Base-by-base conservation (phyloP, 129 eudicot species). In the Arctium minus region DNA sequence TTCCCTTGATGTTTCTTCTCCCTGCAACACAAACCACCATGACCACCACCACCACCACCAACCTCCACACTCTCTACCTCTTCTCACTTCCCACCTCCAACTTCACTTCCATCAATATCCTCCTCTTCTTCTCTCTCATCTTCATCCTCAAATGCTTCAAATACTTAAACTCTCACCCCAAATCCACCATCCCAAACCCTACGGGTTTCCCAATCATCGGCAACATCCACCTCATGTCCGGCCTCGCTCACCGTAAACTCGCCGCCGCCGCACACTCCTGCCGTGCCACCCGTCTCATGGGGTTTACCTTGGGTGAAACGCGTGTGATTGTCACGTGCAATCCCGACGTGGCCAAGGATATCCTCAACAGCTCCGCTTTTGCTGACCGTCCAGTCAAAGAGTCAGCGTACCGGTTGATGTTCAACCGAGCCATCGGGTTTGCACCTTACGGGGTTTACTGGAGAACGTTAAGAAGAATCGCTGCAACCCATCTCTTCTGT, bases 401-500 rank as follows among this genome's bases (percentile, higher is more conserved):
- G 76, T 93, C 99, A 0, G 98, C 99, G 0, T 96, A 96, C 72
- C 42, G 86, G 9, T 78, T 96, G 32, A 93, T 96, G 98, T 96
- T 96, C 87, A 88, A 92, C 82, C 76, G 97, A 27, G 96, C 98
- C 29, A 96, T 96, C 38, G 99, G 98, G 73, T 96, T 96, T 48
- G 99, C 99, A 0, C 97, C 97, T 1, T 92, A 92, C 31, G 99
- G 99, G 0, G 89, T 85, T 73, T 93, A 96, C 86, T 96, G 99
- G 99, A 75, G 92, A 38, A 86, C 98, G 32, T 87, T 96, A 3
- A 53, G 99, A 32, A 84, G 90, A 75, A 89, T 96, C 27, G 85
- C 99, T 0, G 84, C 98, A 4, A 80, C 92, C 0, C 98, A 96
- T 74, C 88, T 96, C 65, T 96, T 96, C 82, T 85, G 85, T 75